Base-by-base conservation (phyloP, 805 yeast species). In the Teunomyces cretensis region DNA sequence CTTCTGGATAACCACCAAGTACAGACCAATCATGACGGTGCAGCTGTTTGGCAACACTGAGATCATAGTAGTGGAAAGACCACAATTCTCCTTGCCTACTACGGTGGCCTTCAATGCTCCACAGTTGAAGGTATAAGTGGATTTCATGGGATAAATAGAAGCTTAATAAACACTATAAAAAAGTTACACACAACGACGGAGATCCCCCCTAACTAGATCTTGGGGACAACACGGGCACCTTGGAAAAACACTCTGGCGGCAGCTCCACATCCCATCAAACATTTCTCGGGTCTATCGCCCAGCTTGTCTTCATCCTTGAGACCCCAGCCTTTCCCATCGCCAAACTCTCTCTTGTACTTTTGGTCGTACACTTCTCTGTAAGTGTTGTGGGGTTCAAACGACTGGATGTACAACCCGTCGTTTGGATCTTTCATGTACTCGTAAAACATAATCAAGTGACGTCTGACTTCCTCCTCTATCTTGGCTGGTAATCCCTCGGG, bases 1-100 rank as follows among this genome's bases (percentile, higher is more conserved):
- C 15, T 90, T 83, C 64, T 89, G 91, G 84, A 64, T 86, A 46
- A 83, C 92, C 3, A 77, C 78, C 39, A 87, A 87, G 57, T 91
- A 87, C 63, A 79, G 83, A 54, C 86, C 92, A 14, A 66, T 90
- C 30, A 66, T 91, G 46, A 76, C 68, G 50, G 90, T 82, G 9
- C 84, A 74, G 17, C 64, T 68, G 19, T 70, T 88, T 48, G 73
- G 77, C 45, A 62, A 68, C 2, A 65, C 74, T 13, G 91, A 84
- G 52, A 62, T 91, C 41, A 73, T 87, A 3, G 79, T 91, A 24
- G 79, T 89, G 32, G 97, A 91, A 62, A 77, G 90, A 62, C 92
- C 94, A 4, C 67, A 78, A 42, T 76, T 75, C 55, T 75, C 81
- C 37, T 67, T 78, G 46, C 75, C 81, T 24, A 64, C 77, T 13